Percentiles rank a stretch among this genome's conserved stretches.
phyloP scores from a whole-genome alignment of 345 rosid species.

The Dipteronia dyeriana region DNA sequence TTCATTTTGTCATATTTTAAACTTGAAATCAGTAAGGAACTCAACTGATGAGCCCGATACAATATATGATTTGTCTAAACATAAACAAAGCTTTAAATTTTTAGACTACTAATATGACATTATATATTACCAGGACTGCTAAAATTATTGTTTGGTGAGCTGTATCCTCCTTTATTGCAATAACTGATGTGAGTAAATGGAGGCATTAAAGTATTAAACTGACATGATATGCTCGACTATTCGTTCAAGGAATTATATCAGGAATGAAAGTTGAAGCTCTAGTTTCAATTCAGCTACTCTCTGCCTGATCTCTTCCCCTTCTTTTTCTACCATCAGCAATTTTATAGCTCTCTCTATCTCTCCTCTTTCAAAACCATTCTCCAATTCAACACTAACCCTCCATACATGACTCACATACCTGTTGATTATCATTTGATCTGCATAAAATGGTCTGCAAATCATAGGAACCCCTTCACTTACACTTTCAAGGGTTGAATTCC shows the following conservation, averaged over 20 bases:
- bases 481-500: constrained; percentile 6
- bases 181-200: too few relatives aligned
- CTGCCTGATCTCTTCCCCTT: constrained; percentile 7
- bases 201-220: neutral
- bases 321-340: too few relatives aligned
- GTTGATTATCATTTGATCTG: neutral
- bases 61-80: too few relatives aligned
- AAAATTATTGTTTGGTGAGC: too few relatives aligned
- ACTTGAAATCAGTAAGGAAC: too few relatives aligned
- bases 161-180: neutral
- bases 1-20: too few relatives aligned
- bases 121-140: too few relatives aligned
- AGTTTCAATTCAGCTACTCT: constrained; percentile 18
- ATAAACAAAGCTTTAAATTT: too few relatives aligned
- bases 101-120: neutral
- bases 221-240: constrained; percentile 18
- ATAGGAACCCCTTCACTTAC: constrained; percentile 43
- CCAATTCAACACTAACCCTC: neutral
- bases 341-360: too few relatives aligned
- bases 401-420: too few relatives aligned
- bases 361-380: too few relatives aligned
- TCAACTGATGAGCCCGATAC: too few relatives aligned
- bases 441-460: constrained; percentile 39
- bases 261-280: neutral
- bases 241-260: constrained; percentile 16